These are phyloP conservation scores for Conringia planisiliqua DNA, from an alignment of 345 rosid species.

Conservation along the genomic window DNA sequence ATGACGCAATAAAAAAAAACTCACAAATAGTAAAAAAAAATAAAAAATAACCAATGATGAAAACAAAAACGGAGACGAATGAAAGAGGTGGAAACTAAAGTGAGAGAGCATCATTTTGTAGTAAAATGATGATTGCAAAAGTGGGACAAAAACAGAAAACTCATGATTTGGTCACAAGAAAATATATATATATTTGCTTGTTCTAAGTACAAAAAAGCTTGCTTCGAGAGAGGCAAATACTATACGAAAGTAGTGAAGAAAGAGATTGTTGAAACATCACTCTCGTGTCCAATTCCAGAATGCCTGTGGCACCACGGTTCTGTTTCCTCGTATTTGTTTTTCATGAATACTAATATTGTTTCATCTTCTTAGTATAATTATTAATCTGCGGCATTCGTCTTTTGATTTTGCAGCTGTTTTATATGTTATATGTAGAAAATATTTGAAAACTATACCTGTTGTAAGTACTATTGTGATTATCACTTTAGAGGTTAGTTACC, in stretches of 20 bases:
- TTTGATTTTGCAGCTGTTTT: neutral
- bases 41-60: neutral
- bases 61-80: neutral
- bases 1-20: neutral
- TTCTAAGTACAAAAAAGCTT: slow-evolving; percentile 11
- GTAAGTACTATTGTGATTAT: neutral
- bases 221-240: slow-evolving; percentile 17
- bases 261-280: slow-evolving; percentile 28
- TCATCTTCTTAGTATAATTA: neutral
- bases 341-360: neutral
- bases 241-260: slow-evolving; percentile 14
- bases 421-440: neutral
- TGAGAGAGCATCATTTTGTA: slow-evolving; percentile 28
- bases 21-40: neutral
- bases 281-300: slow-evolving; percentile 4
- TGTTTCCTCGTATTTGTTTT: slow-evolving; percentile 17
- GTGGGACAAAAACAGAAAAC: slow-evolving; percentile 29
- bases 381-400: neutral
- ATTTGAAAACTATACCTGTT: neutral
- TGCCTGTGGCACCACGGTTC: slow-evolving; percentile 1
- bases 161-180: slow-evolving; percentile 34
- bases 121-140: slow-evolving; percentile 32
- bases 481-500: neutral
- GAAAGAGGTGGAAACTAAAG: slow-evolving; percentile 17
- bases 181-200: slow-evolving; percentile 21